Evolutionary conservation across 495 filamentous ascomycete genomes (phyloP).

Genomic region (Penicillium chermesinum): DNA sequence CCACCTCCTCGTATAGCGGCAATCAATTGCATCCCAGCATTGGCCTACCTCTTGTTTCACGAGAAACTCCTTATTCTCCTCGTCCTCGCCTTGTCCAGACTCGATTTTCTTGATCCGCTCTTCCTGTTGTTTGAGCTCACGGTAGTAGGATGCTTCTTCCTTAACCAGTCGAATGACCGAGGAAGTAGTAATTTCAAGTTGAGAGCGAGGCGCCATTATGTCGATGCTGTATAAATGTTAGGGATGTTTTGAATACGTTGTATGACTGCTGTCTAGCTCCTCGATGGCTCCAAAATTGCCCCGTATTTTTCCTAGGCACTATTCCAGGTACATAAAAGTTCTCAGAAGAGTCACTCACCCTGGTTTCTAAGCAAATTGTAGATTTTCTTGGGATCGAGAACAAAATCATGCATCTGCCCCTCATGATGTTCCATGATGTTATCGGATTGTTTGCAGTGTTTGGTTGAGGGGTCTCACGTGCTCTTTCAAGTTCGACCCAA

Average conservation of each 20-base stretch:
- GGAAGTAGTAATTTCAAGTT: slow-evolving; percentile 66
- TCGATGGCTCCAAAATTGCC: no score
- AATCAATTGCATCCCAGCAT: background rate
- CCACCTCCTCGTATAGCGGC: background rate
- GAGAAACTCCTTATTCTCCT: slow-evolving; percentile 63
- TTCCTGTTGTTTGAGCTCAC: slow-evolving; percentile 69
- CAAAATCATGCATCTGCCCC: no score
- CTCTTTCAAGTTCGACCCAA: no score
- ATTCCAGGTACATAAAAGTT: no score
- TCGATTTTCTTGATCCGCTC: slow-evolving; percentile 62
- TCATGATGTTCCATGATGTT: slow-evolving; percentile 21
- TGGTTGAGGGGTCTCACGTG: slow-evolving; percentile 13
- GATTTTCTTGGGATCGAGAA: no score
- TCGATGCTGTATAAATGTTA: slow-evolving; percentile 2
- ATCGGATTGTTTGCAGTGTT: slow-evolving; percentile 23
- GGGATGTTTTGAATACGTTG: background rate
- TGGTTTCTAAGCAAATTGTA: no score
- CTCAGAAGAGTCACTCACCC: no score
- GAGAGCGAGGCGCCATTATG: slow-evolving; percentile 66
- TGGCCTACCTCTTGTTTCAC: slow-evolving; percentile 75
- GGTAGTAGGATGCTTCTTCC: slow-evolving; percentile 85
- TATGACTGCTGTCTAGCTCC: no score
- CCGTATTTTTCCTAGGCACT: no score
- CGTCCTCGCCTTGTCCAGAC: slow-evolving; percentile 41
- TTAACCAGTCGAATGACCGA: slow-evolving; percentile 79